Evolutionary conservation across 768 basidiomycete species (phyloP).

Genomic region (Nidula microcarpa): DNA sequence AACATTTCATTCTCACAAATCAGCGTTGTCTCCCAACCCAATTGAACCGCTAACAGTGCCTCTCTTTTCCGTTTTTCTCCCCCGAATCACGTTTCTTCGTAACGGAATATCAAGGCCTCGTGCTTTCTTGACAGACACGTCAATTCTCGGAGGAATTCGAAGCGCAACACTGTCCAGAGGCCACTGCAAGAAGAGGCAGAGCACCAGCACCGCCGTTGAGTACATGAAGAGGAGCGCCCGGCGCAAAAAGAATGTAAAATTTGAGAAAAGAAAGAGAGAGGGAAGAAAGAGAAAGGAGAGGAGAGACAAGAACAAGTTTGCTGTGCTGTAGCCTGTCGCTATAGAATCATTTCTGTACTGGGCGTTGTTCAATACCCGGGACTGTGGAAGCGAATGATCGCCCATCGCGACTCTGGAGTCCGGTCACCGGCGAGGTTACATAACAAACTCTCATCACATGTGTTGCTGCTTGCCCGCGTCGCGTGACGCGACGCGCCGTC

Average conservation of each 20-base stretch:
- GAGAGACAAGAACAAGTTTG: constrained; percentile 2
- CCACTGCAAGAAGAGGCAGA: background rate
- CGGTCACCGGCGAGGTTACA: no score
- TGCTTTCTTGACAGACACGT: background rate
- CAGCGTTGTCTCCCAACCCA: constrained; percentile 32
- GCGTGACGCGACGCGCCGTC: no score
- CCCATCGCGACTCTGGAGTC: no score
- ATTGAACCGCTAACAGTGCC: constrained; percentile 25
- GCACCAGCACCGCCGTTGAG: constrained; percentile 5
- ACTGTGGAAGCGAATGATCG: no score
- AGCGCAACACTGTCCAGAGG: background rate
- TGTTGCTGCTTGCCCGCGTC: no score
- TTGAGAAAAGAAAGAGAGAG: constrained; percentile 7
- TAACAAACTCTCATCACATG: no score
- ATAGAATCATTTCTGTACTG: background rate
- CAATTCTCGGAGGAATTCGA: background rate
- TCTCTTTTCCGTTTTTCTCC: constrained; percentile 12
- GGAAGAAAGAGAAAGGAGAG: constrained; percentile 8
- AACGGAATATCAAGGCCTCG: constrained; percentile 18
- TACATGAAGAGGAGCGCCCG: constrained; percentile 18
- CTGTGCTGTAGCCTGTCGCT: background rate
- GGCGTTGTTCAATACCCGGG: no score
- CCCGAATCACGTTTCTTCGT: constrained; percentile 12
- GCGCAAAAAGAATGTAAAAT: constrained; percentile 13
- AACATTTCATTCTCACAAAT: constrained; percentile 22